Conservation (phyloP, 441 rosid genomes). For the Adansonia rubrostipa region DNA sequence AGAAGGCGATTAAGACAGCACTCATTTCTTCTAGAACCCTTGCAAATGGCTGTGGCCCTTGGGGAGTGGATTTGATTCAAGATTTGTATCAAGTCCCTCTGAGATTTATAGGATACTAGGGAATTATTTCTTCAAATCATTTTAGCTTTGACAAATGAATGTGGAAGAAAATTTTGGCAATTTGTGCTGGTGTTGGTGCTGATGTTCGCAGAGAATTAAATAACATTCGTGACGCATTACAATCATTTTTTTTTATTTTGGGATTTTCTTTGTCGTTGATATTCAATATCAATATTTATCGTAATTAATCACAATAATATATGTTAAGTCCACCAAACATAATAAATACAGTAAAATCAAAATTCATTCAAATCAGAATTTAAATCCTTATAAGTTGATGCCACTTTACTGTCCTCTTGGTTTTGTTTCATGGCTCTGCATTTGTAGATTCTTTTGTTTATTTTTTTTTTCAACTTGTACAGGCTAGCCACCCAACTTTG, state of each 20-base stretch:
- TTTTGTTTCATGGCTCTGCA: not conserved
- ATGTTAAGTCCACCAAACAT: too few relatives aligned
- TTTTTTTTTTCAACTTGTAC: not conserved
- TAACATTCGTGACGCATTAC: too few relatives aligned
- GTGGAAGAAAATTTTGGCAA: not conserved
- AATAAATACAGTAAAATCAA: too few relatives aligned
- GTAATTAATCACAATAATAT: too few relatives aligned
- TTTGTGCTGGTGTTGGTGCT: not conserved
- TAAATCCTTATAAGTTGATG: too few relatives aligned
- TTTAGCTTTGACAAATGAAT: not conserved
- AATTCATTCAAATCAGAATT: too few relatives aligned
- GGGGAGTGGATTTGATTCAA: slow-evolving; percentile 15
- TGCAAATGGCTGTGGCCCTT: not conserved
- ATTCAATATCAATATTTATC: too few relatives aligned
- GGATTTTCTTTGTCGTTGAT: too few relatives aligned
- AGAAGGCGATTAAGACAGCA: not conserved
- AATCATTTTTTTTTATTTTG: too few relatives aligned
- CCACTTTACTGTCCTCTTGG: not conserved
- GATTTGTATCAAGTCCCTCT: not conserved
- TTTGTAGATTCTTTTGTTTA: not conserved
- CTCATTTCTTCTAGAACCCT: not conserved
- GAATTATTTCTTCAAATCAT: not conserved
- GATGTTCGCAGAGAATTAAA: too few relatives aligned
- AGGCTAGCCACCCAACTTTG: not conserved
- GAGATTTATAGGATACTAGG: not conserved